A percentile compares a stretch with the other conserved stretches of the same genome.
These are phyloP conservation scores for Haematococcus sp. DNA, from an alignment of 139 green algal species.

Conservation along the genomic window DNA sequence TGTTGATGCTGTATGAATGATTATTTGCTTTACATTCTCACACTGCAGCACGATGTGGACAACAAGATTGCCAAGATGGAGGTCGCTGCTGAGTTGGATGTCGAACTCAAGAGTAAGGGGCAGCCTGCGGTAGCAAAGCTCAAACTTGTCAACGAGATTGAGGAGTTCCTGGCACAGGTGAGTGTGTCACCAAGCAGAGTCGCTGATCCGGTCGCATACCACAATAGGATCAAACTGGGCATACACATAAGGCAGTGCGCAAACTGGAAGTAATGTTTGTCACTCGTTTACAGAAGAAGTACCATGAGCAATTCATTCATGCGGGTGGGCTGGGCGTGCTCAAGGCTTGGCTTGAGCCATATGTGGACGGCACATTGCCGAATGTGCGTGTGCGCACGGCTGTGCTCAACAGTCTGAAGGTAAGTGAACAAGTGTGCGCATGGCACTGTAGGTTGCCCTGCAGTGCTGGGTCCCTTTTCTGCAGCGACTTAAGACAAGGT, in stretches of 20 bases:
- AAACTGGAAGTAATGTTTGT: no score
- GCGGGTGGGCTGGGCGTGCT: constrained; percentile 44
- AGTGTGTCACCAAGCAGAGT: no score
- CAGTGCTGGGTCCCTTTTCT: not conserved
- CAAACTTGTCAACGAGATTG: constrained; percentile 29
- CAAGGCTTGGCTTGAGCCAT: constrained; percentile 55
- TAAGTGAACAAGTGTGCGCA: not conserved
- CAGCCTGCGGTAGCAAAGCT: constrained; percentile 39
- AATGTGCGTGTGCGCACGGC: constrained; percentile 30
- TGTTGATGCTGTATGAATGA: no score
- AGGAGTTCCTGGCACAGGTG: constrained; percentile 30
- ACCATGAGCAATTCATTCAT: constrained; percentile 48
- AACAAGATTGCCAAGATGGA: constrained; percentile 42
- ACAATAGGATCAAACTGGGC: no score
- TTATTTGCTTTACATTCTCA: no score
- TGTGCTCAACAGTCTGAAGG: constrained; percentile 34
- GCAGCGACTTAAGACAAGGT: not conserved
- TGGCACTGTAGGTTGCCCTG: not conserved
- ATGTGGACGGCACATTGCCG: constrained; percentile 48
- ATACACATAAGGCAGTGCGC: no score
- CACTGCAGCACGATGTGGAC: constrained; percentile 27
- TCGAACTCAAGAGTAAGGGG: constrained; percentile 31
- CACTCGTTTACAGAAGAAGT: constrained; percentile 35
- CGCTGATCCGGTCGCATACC: no score
- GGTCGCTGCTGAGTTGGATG: constrained; percentile 23